Evolutionary conservation across 805 yeast genomes (phyloP).

Genomic region (Naumovozyma castellii): DNA sequence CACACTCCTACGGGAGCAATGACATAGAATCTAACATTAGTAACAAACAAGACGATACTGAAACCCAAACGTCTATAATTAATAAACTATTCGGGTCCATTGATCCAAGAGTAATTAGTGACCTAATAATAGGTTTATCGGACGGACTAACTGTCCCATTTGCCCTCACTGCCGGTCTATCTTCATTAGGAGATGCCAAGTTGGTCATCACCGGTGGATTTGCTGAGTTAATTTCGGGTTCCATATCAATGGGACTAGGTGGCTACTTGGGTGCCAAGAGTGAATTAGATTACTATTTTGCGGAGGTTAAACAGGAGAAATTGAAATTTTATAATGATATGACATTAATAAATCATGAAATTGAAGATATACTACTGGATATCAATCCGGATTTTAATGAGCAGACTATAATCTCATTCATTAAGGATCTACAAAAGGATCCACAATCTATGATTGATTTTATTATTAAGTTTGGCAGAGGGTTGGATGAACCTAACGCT

Average conservation of each 20-base stretch:
- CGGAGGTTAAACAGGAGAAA: conserved; percentile 64
- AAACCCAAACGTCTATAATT: background rate
- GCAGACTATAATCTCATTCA: conserved; percentile 59
- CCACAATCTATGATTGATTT: conserved; percentile 78
- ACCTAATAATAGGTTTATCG: conserved; percentile 81
- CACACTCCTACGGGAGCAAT: too few species aligned
- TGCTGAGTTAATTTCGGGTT: conserved; percentile 93
- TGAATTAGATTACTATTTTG: conserved; percentile 63
- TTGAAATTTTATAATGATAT: conserved; percentile 54
- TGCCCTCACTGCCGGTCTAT: conserved; percentile 91
- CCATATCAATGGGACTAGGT: conserved; percentile 94
- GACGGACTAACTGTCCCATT: conserved; percentile 96
- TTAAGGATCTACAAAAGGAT: conserved; percentile 65
- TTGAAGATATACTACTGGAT: conserved; percentile 70
- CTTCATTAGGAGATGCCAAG: conserved; percentile 77
- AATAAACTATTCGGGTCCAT: conserved; percentile 40
- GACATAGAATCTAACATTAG: background rate
- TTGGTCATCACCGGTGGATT: conserved; percentile 93
- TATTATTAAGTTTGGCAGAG: conserved; percentile 76
- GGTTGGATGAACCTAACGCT: conserved; percentile 90
- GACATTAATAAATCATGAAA: conserved; percentile 59
- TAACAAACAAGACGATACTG: background rate
- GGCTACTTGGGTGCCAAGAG: conserved; percentile 90
- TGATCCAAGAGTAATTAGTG: conserved; percentile 89
- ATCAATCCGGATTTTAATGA: conserved; percentile 48